Percentiles rank a stretch among this genome's conserved stretches.
These are phyloP conservation scores for Asterionellopsis glacialis DNA, from an alignment of 108 stramenopile species.

Conservation along the genomic window DNA sequence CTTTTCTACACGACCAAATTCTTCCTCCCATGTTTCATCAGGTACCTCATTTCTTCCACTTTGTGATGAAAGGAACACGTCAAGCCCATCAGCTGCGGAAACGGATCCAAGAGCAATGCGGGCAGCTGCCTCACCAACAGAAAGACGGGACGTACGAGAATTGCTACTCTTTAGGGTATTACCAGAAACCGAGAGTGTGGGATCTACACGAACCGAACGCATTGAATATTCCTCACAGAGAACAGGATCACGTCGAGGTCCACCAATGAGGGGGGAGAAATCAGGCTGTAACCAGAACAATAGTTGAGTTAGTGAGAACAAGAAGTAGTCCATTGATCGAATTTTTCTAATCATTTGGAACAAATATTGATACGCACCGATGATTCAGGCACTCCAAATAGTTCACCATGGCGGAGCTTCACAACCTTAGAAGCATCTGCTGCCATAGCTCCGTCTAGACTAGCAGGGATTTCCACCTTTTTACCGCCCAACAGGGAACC, in stretches of 20 bases:
- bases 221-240: constrained; percentile 73
- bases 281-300: constrained; percentile 29
- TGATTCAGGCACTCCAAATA: constrained; percentile 76
- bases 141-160: constrained; percentile 49
- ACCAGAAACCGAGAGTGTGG: constrained; percentile 46
- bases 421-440: constrained; percentile 3
- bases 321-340: background rate
- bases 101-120: constrained; percentile 36
- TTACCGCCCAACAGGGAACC: constrained; percentile 33
- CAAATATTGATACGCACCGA: constrained; percentile 29
- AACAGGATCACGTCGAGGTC: constrained; percentile 54
- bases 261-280: constrained; percentile 70
- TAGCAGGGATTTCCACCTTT: constrained; percentile 30
- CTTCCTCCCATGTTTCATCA: constrained; percentile 54
- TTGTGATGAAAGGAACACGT: constrained; percentile 58
- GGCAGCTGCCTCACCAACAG: constrained; percentile 56
- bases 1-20: constrained; percentile 50
- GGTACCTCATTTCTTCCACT: constrained; percentile 41
- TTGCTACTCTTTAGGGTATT: constrained; percentile 16
- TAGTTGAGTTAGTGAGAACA: background rate
- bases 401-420: constrained; percentile 55
- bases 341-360: no score
- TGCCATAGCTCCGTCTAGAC: constrained; percentile 35
- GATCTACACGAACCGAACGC: constrained; percentile 71
- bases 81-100: constrained; percentile 15